Evolutionary conservation across 352 stramenopile genomes (phyloP).

Genomic region (Phytophthora tubulina): DNA sequence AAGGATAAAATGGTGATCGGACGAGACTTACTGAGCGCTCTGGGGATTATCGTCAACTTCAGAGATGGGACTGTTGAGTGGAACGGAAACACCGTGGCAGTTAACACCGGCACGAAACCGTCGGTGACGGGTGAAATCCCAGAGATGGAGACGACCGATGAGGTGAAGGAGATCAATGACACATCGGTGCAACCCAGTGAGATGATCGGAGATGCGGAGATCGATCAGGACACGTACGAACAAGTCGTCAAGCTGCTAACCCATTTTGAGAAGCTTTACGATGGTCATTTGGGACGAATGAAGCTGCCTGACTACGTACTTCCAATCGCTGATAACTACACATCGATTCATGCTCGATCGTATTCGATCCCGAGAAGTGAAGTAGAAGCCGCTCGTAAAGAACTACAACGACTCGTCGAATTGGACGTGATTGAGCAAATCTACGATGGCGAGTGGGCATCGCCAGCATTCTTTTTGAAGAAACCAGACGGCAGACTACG

Average conservation of each 20-base stretch:
- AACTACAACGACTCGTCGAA: conserved; percentile 6
- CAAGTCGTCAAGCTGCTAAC: not conserved
- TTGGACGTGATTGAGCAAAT: conserved; percentile 24
- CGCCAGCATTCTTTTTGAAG: conserved; percentile 21
- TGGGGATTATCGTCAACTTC: conserved; percentile 10
- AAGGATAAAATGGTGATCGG: conserved; percentile 16
- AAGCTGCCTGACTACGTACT: conserved; percentile 18
- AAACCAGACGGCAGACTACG: conserved; percentile 18
- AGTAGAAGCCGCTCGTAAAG: conserved; percentile 1
- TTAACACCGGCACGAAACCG: too few relatives aligned
- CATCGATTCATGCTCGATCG: not conserved
- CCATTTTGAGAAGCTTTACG: not conserved
- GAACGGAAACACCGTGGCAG: not conserved
- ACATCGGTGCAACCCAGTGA: not conserved
- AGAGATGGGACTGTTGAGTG: not conserved
- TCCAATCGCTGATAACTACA: not conserved
- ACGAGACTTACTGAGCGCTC: not conserved
- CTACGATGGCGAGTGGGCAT: conserved; percentile 14
- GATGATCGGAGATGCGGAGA: not conserved
- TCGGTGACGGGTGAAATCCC: too few relatives aligned
- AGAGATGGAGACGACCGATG: not conserved
- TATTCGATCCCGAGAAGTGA: conserved; percentile 2
- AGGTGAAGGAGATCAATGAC: conserved; percentile 8
- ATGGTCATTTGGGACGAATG: conserved; percentile 10
- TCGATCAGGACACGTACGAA: not conserved